phyloP scores from a whole-genome alignment of 2,329 filamentous ascomycete genomes.

The Clathrospora elynae region DNA sequence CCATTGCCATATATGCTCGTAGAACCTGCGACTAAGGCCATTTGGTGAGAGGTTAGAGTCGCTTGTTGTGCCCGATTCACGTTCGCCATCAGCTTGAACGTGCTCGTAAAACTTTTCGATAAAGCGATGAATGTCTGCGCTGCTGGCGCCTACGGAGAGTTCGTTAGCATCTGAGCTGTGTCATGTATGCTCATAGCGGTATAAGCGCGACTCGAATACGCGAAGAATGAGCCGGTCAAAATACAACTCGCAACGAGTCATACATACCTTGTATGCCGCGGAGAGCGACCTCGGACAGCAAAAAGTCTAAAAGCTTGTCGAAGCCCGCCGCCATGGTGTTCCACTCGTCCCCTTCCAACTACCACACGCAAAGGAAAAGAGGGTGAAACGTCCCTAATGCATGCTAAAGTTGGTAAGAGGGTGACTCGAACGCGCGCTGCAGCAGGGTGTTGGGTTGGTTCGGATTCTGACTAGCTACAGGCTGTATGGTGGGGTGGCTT shows the following conservation, averaged over 20 bases:
- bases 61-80: neutral
- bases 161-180: neutral
- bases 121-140: slow-evolving; percentile 48
- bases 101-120: slow-evolving; percentile 46
- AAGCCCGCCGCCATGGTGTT: slow-evolving; percentile 50
- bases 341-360: slow-evolving; percentile 27
- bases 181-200: neutral
- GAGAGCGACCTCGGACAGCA: slow-evolving; percentile 64
- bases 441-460: slow-evolving; percentile 7
- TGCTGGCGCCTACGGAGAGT: slow-evolving; percentile 45
- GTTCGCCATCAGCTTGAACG: slow-evolving; percentile 13
- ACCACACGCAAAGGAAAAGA: slow-evolving; percentile 13
- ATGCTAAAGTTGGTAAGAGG: slow-evolving; percentile 16
- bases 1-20: slow-evolving; percentile 63
- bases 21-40: slow-evolving; percentile 48
- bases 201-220: neutral
- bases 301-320: slow-evolving; percentile 62
- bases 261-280: slow-evolving; percentile 62
- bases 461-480: slow-evolving; percentile 10
- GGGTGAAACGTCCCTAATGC: slow-evolving; percentile 13
- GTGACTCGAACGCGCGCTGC: slow-evolving; percentile 32
- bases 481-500: slow-evolving; percentile 4
- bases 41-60: neutral
- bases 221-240: slow-evolving; percentile 1
- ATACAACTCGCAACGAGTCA: slow-evolving; percentile 14